Percentiles rank a stretch among this genome's conserved stretches.
Conservation (phyloP, 371 early-diverging fungal species). For the Lichtheimia hyalospora region DNA sequence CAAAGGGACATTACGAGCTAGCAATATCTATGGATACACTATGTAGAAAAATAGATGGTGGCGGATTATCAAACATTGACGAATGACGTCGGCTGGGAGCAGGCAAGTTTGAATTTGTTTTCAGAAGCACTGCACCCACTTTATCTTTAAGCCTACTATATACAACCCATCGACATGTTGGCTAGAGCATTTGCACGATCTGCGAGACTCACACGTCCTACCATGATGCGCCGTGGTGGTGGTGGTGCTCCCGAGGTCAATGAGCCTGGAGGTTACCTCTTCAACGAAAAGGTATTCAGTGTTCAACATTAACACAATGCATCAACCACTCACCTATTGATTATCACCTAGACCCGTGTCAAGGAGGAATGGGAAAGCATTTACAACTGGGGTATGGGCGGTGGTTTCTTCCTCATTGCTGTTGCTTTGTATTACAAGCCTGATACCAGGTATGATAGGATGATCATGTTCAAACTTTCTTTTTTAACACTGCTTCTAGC, state of each 20-base stretch:
- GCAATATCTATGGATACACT: no score
- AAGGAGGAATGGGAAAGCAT: conserved; percentile 73
- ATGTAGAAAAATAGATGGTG: no score
- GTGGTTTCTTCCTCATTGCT: conserved; percentile 52
- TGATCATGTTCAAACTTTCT: no score
- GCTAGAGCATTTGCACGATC: conserved; percentile 51
- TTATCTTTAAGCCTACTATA: no score
- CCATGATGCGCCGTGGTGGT: conserved; percentile 52
- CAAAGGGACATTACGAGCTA: no score
- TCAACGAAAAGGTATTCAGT: conserved; percentile 62
- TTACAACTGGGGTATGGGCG: conserved; percentile 61
- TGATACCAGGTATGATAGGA: conserved; percentile 57
- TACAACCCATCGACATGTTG: conserved; percentile 20
- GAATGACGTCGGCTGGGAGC: no score
- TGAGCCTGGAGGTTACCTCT: conserved; percentile 66
- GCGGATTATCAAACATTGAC: no score
- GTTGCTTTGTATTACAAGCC: conserved; percentile 66
- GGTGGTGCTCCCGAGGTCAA: conserved; percentile 58
- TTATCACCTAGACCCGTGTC: conserved; percentile 47
- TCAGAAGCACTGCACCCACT: no score
- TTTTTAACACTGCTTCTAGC: conserved; percentile 13
- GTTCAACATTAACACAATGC: not conserved
- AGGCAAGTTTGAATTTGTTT: no score
- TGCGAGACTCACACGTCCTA: conserved; percentile 48
- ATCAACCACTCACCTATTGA: not conserved